Base-by-base conservation (phyloP, 164 flowering plant species). In the Amborella trichopoda region DNA sequence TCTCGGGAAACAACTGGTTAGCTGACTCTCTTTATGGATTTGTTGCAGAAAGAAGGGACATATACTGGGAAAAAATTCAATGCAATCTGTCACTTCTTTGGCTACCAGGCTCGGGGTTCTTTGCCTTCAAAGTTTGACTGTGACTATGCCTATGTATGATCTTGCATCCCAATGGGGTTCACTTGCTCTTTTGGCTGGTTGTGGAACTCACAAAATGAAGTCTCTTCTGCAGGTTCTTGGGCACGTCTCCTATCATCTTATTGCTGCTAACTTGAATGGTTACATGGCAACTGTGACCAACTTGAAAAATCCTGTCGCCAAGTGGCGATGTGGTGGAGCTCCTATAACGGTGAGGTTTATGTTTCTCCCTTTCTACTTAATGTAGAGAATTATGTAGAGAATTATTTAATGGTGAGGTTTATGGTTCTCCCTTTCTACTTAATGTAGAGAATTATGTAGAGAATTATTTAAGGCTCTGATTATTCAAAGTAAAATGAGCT, bases 251-350 rank as follows among this genome's bases (percentile, higher is more conserved):
- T 93, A 85, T 72, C 99, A 93, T 58, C 75, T 93, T 63, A 61
- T 93, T 40, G 95, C 96, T 9, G 99, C 99, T 61, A 83, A 91
- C 52, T 68, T 93, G 60, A 93, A 93, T 62, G 99, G 99, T 44
- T 93, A 84, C 68, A 67, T 93, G 94, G 96, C 96, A 13, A 88
- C 99, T 54, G 57, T 83, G 12, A 88, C 84, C 50, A 93, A 93
- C 74, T 69, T 93, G 61, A 88, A 85, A 67, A 85, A 68, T 58
- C 99, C 96, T 25, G 75, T 68, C 37, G 85, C 82, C 70, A 93
- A 88, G 68, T 93, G 99, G 99, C 68, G 70, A 6, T 93, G 96
- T 71, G 99, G 89, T 63, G 95, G 96, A 59, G 91, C 99, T 60
- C 99, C 96, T 28, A 71, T 93, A 16, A 68, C 99, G 37, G 96